These are phyloP conservation scores for Skeletonema grethae DNA, from an alignment of 108 stramenopile genomes.

Conservation along the genomic window DNA sequence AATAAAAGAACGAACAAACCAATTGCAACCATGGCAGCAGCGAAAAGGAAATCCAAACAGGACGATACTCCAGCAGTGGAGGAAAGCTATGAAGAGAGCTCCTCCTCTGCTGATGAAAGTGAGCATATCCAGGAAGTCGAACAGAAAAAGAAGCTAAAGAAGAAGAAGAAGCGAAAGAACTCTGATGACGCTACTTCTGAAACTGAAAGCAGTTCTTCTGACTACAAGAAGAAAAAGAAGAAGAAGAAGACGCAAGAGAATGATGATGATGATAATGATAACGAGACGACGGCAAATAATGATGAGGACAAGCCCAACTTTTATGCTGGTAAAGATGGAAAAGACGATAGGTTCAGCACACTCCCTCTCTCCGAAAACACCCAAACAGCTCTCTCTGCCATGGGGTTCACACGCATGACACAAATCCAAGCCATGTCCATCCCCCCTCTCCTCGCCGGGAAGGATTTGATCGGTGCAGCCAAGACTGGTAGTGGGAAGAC, in stretches of 20 bases:
- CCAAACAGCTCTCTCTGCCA: constrained; percentile 67
- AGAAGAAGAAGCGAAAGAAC: constrained; percentile 6
- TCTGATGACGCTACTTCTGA: background rate
- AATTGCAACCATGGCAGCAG: background rate
- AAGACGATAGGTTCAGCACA: constrained; percentile 68
- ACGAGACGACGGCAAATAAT: background rate
- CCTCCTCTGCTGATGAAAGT: background rate
- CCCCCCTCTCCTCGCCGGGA: constrained; percentile 90
- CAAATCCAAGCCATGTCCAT: constrained; percentile 96
- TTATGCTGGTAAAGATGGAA: constrained; percentile 25
- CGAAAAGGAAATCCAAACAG: background rate
- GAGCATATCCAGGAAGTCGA: background rate
- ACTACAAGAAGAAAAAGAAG: constrained; percentile 11
- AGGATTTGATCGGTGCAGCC: constrained; percentile 98
- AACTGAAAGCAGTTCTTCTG: constrained; percentile 6
- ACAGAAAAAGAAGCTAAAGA: background rate
- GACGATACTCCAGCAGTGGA: background rate
- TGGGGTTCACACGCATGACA: constrained; percentile 90
- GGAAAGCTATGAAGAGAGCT: background rate
- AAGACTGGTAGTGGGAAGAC: constrained; percentile 99
- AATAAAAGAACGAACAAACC: background rate
- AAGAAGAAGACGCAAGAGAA: constrained; percentile 27
- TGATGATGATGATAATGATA: constrained; percentile 1
- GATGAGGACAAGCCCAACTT: constrained; percentile 47
- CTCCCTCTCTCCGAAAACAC: constrained; percentile 93